Evolutionary conservation across 352 stramenopile species (phyloP), one percentile per base, ranked within the genome.

Genomic region (Pythium brachiatum): DNA sequence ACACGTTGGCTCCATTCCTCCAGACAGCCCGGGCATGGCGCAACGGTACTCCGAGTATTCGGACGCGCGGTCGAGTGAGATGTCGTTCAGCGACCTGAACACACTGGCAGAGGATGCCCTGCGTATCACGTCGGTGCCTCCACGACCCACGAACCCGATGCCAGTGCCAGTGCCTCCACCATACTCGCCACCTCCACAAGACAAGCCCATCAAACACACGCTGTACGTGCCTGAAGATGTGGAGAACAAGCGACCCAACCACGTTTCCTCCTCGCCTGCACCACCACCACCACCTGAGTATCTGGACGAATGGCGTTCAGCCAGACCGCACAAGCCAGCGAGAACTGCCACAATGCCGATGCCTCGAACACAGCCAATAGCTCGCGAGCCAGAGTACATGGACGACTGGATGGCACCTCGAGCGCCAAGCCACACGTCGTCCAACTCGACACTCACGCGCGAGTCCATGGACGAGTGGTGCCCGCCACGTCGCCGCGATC

Each of bases 21-120:
- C 39, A 2, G 51, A 27, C 15, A 65, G 31, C 7, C 59, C 59
- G 5, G 38, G 23, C 2, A 29, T 43, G 32, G 6, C 48, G 3
- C 21, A 32, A 11, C 63, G 57, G 41, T 66, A 58, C 38, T 65
- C 54, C 23, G 61, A 52, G 54, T 68, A 56, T 48, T 87, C 66
- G 43, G 66, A 76, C 9, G 70, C 66, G 43, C 82, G 69, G 47
- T 87, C 74, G 27, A 89, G 78, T 38, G 75, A 70, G 47, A 81
- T 79, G 55, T 87, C 80, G 23, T 72, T 86, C 55, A 89, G 76
- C 52, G 76, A 86, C 36, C 67, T 79, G n/a, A 79, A 88, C 57
- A 70, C 69, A n/a, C 79, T 81, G 26, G 76, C 84, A 12, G 78
- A 70, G n/a, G 55, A 64, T 36, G 44, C 53, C n/a, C 54, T 62